Evolutionary conservation across 2,329 filamentous ascomycete genomes (phyloP).

Genomic region (Cercospora sojina): DNA sequence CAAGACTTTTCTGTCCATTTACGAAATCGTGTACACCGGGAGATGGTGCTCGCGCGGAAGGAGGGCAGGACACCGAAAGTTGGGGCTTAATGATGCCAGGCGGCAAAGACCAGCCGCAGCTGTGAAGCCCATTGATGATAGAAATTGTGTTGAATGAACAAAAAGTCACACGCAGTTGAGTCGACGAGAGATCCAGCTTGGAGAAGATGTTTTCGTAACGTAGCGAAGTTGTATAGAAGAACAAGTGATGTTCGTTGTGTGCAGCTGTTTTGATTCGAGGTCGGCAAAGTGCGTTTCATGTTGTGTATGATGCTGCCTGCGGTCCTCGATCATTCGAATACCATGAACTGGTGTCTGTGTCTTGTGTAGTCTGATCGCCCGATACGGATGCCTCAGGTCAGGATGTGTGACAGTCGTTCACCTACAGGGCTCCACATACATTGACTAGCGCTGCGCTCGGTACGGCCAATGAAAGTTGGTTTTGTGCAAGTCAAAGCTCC

Average conservation of each 20-base stretch:
- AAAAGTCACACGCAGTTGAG: neutral
- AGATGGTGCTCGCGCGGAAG: slow-evolving; percentile 12
- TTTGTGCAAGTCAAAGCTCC: no score
- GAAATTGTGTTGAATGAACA: neutral
- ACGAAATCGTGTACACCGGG: slow-evolving; percentile 70
- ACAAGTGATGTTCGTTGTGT: neutral
- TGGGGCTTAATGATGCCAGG: neutral
- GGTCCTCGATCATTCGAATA: neutral
- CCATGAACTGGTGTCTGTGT: neutral
- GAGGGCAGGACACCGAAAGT: neutral
- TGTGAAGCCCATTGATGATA: neutral
- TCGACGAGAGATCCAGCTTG: neutral
- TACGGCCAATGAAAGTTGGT: no score
- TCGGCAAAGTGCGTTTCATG: neutral
- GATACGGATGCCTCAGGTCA: no score
- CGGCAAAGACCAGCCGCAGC: neutral
- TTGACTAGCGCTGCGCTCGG: no score
- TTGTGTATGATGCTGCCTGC: neutral
- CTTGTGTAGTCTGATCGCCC: no score
- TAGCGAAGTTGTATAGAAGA: slow-evolving; percentile 14
- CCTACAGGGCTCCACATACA: no score
- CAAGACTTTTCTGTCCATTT: slow-evolving; percentile 92
- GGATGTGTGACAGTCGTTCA: no score
- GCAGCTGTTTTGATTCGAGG: neutral
- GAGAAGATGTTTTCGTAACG: neutral